Evolutionary conservation across 257 asterid species (phyloP).

Genomic region (Lycium barbarum): DNA sequence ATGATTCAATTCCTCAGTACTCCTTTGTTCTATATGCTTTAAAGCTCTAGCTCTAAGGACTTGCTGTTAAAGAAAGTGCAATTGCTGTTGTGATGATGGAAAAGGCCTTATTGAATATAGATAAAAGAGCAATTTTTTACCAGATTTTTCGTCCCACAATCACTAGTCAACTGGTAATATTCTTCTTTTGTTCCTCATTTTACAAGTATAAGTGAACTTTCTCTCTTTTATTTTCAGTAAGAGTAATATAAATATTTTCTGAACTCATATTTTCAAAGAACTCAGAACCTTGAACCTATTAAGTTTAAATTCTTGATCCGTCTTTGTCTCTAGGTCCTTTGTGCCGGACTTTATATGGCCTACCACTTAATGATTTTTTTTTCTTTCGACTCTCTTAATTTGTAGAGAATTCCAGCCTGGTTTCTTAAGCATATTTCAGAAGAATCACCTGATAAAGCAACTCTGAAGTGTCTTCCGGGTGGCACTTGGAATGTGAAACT

Average conservation of each 20-base stretch:
- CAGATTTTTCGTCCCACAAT: too few species aligned
- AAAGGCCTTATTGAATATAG: too few species aligned
- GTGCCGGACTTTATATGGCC: neutral
- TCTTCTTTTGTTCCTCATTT: too few species aligned
- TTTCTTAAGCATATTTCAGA: constrained; percentile 25
- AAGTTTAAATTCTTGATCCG: too few species aligned
- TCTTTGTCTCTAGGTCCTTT: neutral
- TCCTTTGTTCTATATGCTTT: neutral
- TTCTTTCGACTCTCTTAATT: neutral
- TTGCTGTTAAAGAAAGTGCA: neutral
- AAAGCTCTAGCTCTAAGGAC: neutral
- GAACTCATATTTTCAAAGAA: too few species aligned
- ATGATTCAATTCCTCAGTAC: neutral
- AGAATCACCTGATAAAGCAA: constrained; percentile 9
- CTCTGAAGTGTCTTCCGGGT: neutral
- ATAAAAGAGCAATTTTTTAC: too few species aligned
- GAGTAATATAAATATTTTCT: too few species aligned
- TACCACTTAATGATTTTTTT: neutral
- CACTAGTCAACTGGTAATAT: too few species aligned
- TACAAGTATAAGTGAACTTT: too few species aligned
- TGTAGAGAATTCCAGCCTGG: constrained; percentile 26
- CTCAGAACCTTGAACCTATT: too few species aligned
- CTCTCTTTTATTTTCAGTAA: too few species aligned
- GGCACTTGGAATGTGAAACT: constrained; percentile 21
- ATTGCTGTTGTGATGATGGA: too few species aligned